Evolutionary conservation across 306 rosid genomes (phyloP).

Genomic region (Cucurbita pepo): DNA sequence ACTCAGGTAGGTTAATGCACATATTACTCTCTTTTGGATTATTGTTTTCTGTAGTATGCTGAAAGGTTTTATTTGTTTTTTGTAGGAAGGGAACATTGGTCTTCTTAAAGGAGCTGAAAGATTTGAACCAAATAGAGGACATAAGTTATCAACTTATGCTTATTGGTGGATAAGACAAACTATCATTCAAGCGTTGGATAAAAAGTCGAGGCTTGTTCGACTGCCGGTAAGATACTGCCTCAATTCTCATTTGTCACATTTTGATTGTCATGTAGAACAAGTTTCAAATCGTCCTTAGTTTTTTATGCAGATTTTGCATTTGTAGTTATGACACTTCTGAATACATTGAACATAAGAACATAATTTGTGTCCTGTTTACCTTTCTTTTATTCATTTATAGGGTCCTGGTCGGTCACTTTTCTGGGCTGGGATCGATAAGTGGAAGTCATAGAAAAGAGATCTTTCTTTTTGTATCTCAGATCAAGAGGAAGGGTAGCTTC

Average conservation of each 20-base stretch:
- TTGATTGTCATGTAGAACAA: not conserved
- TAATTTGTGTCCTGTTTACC: not conserved
- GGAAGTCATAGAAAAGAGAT: too few species aligned
- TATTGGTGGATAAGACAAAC: constrained; percentile 92
- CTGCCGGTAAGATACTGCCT: constrained; percentile 50
- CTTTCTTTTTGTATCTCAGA: too few species aligned
- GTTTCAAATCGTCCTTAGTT: not conserved
- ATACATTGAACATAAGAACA: not conserved
- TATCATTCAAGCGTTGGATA: constrained; percentile 53
- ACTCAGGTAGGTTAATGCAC: constrained; percentile 41
- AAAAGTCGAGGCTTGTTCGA: constrained; percentile 50
- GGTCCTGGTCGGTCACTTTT: too few species aligned
- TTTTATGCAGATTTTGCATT: not conserved
- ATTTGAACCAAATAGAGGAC: constrained; percentile 57
- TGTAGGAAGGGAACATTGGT: constrained; percentile 77
- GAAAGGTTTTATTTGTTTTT: constrained; percentile 6
- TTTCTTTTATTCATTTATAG: too few species aligned
- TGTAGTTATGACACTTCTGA: not conserved
- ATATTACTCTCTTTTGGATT: constrained; percentile 5
- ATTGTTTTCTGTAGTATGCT: not conserved
- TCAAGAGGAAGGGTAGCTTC: too few species aligned
- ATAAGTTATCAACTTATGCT: constrained; percentile 63
- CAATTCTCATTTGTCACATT: not conserved
- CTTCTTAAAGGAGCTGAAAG: constrained; percentile 65
- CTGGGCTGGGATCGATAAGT: too few species aligned